These are phyloP conservation scores for Pythium rhizo-oryzae DNA, from an alignment of 352 stramenopile species.

Conservation along the genomic window DNA sequence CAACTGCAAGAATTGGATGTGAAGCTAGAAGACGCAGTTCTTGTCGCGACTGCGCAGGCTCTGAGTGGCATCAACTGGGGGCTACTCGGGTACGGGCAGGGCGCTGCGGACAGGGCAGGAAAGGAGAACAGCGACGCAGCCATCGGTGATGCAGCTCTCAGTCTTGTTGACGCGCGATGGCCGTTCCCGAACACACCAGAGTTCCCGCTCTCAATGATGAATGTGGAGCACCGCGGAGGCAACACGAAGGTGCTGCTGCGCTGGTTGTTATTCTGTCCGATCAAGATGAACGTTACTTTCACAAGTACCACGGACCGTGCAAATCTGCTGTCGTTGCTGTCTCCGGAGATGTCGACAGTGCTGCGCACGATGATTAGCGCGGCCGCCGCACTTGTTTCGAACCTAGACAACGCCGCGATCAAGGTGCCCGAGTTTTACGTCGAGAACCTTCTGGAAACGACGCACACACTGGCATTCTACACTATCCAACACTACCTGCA, in stretches of 20 bases:
- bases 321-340: conserved; percentile 80
- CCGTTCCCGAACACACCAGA: conserved; percentile 27
- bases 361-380: conserved; percentile 83
- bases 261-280: conserved; percentile 83
- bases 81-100: conserved; percentile 19
- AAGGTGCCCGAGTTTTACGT: conserved; percentile 91
- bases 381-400: conserved; percentile 78
- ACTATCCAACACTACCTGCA: conserved; percentile 89
- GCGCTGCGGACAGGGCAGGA: conserved; percentile 37
- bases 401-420: conserved; percentile 86
- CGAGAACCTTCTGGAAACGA: conserved; percentile 87
- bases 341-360: conserved; percentile 77
- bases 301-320: conserved; percentile 83
- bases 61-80: conserved; percentile 79
- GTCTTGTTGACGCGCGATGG: conserved; percentile 27
- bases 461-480: conserved; percentile 83
- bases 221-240: conserved; percentile 36
- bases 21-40: conserved; percentile 79
- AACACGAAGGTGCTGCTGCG: conserved; percentile 79
- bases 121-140: conserved; percentile 30
- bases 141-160: conserved; percentile 34
- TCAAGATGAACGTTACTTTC: conserved; percentile 89
- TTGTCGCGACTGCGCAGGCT: conserved; percentile 75
- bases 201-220: conserved; percentile 29
- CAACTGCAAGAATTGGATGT: conserved; percentile 88